phyloP scores from a whole-genome alignment of 306 rosid species.

The Cicer pinnatifidum region DNA sequence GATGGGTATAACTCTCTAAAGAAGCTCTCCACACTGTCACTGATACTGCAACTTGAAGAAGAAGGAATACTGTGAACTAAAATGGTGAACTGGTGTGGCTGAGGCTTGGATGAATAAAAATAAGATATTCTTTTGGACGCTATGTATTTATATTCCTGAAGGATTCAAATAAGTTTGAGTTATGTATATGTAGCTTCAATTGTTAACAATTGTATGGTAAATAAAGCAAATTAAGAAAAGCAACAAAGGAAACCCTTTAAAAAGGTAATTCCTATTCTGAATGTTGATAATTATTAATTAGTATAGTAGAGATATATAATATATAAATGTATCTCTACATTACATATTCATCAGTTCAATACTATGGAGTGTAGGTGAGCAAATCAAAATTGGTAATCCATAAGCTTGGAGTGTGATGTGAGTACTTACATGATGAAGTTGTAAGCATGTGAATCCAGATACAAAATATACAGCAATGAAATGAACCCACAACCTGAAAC shows the following conservation, averaged over 20 bases:
- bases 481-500: slow-evolving; percentile 88
- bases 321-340: not conserved
- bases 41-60: slow-evolving; percentile 54
- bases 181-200: slow-evolving; percentile 44
- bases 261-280: not conserved
- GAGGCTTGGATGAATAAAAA: slow-evolving; percentile 80
- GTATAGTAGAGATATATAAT: not conserved
- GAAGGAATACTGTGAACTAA: slow-evolving; percentile 77
- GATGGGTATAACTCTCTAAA: slow-evolving; percentile 75
- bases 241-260: slow-evolving; percentile 5
- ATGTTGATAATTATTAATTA: not conserved
- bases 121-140: slow-evolving; percentile 71
- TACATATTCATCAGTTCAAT: not conserved
- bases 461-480: slow-evolving; percentile 81
- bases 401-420: slow-evolving; percentile 31
- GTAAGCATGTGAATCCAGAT: slow-evolving; percentile 73
- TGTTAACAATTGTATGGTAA: slow-evolving; percentile 37
- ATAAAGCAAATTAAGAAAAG: slow-evolving; percentile 5
- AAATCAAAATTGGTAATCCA: slow-evolving; percentile 27
- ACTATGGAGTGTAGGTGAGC: slow-evolving; percentile 2
- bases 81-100: slow-evolving; percentile 87
- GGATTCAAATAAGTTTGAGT: slow-evolving; percentile 28
- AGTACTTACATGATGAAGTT: slow-evolving; percentile 75
- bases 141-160: slow-evolving; percentile 78
- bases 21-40: slow-evolving; percentile 68